These are phyloP conservation scores for Penicillium glabrum DNA, from an alignment of 2,329 filamentous ascomycete genomes.

Conservation along the genomic window DNA sequence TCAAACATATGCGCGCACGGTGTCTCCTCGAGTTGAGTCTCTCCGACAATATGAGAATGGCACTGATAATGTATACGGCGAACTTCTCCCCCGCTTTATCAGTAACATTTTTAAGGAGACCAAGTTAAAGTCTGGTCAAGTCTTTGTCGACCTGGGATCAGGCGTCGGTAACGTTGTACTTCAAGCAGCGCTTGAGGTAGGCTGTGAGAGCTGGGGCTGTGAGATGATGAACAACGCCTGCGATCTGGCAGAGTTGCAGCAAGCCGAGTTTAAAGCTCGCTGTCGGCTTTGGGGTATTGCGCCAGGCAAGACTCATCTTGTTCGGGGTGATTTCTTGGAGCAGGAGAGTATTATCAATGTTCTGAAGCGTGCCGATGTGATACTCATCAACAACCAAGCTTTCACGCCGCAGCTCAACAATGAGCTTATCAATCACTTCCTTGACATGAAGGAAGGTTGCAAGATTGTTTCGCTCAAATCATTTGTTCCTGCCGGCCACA, in stretches of 20 bases:
- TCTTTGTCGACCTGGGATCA: conserved; percentile 93
- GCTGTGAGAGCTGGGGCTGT: conserved; percentile 93
- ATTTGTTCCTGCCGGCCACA: conserved; percentile 79
- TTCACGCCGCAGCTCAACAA: conserved; percentile 88
- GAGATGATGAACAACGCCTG: conserved; percentile 94
- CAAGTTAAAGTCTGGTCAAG: conserved; percentile 74
- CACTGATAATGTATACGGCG: conserved; percentile 91
- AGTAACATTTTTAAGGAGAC: conserved; percentile 78
- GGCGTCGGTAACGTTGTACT: conserved; percentile 95
- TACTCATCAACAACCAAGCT: conserved; percentile 96
- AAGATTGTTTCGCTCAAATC: conserved; percentile 89
- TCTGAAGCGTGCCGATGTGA: conserved; percentile 84
- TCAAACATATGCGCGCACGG: conserved; percentile 88
- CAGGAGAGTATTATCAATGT: conserved; percentile 68
- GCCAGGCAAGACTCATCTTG: conserved; percentile 75
- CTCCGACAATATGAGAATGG: conserved; percentile 85
- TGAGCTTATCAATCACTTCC: conserved; percentile 79
- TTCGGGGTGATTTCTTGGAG: conserved; percentile 80
- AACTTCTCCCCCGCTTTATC: conserved; percentile 81
- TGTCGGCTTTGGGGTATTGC: conserved; percentile 86
- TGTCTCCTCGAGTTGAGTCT: conserved; percentile 82
- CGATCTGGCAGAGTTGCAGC: conserved; percentile 75
- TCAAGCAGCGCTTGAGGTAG: conserved; percentile 88
- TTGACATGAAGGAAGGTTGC: conserved; percentile 88
- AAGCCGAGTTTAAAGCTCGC: conserved; percentile 78